Conservation (phyloP, 1,284 basidiomycete species). For the Trichosporon faecale region DNA sequence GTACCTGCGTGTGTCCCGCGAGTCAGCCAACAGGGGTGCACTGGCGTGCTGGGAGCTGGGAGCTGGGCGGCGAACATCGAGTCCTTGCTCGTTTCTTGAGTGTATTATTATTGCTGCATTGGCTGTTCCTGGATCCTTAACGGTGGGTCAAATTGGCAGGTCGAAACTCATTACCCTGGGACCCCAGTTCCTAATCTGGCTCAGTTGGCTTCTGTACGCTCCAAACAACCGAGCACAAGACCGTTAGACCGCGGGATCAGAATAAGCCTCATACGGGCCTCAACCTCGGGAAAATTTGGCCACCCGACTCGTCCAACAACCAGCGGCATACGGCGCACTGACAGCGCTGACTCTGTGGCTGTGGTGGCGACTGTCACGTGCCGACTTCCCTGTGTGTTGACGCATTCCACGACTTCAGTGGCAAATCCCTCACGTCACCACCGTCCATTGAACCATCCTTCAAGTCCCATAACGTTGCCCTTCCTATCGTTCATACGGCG, state of each 20-base stretch:
- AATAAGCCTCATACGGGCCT: background rate
- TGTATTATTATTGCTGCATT: background rate
- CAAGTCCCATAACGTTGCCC: too few species aligned
- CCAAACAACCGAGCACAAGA: background rate
- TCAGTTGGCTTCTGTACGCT: too few species aligned
- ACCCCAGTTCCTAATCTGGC: background rate
- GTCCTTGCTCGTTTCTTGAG: too few species aligned
- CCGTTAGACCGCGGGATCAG: background rate
- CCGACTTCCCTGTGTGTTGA: too few species aligned
- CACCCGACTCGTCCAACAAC: background rate
- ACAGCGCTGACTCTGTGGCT: background rate
- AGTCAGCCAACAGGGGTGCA: too few species aligned
- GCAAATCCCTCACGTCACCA: too few species aligned
- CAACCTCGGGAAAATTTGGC: background rate
- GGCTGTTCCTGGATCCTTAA: background rate
- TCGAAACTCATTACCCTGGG: constrained; percentile 6
- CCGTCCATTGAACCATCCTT: too few species aligned
- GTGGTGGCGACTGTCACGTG: background rate
- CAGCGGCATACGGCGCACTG: too few species aligned
- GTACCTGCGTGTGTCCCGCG: background rate
- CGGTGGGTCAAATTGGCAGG: background rate
- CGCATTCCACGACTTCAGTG: too few species aligned
- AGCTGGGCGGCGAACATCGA: background rate
- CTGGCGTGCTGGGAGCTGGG: background rate
- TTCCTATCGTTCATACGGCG: too few species aligned